Percentiles rank a stretch among this genome's conserved stretches.
These are phyloP conservation scores for Tetradesmus obliquus DNA, from an alignment of 139 green algal species.

Conservation along the genomic window DNA sequence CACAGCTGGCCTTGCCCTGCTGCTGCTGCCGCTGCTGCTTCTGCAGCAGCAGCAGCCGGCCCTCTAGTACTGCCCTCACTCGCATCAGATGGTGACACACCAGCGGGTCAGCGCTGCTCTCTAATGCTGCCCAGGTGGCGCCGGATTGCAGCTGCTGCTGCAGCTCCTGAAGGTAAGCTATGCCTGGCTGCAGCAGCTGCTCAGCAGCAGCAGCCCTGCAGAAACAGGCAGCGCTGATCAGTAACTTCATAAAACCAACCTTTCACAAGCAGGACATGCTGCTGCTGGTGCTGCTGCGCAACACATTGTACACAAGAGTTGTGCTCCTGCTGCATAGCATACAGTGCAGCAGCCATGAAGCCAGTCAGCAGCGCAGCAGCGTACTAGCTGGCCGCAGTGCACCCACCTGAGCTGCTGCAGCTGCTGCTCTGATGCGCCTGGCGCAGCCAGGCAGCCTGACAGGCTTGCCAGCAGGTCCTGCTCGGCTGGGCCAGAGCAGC, in stretches of 20 bases:
- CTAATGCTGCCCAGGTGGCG: not conserved
- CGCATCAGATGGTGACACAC: not conserved
- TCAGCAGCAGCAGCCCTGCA: constrained; percentile 4
- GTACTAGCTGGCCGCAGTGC: not conserved
- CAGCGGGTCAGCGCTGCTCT: not conserved
- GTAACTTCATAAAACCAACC: not conserved
- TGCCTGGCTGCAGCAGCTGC: constrained; percentile 1
- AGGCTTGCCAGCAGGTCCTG: constrained; percentile 25
- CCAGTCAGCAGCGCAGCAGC: not conserved
- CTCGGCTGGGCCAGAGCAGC: not conserved
- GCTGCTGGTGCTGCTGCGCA: not conserved
- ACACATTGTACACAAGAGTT: not conserved
- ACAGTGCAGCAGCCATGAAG: not conserved
- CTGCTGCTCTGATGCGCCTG: not conserved
- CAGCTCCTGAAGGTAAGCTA: not conserved
- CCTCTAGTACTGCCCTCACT: constrained; percentile 10
- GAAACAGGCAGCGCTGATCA: not conserved
- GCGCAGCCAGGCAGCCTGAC: constrained; percentile 10
- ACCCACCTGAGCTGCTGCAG: constrained; percentile 36
- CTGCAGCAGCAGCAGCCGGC: constrained; percentile 7
- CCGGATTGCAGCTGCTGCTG: constrained; percentile 10
- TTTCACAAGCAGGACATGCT: not conserved
- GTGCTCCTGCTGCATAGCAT: not conserved
- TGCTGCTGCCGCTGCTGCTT: constrained; percentile 28
- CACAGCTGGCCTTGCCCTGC: not conserved